Conservation (phyloP, 371 early-diverging fungal genomes). For the Apophysomyces sp. region DNA sequence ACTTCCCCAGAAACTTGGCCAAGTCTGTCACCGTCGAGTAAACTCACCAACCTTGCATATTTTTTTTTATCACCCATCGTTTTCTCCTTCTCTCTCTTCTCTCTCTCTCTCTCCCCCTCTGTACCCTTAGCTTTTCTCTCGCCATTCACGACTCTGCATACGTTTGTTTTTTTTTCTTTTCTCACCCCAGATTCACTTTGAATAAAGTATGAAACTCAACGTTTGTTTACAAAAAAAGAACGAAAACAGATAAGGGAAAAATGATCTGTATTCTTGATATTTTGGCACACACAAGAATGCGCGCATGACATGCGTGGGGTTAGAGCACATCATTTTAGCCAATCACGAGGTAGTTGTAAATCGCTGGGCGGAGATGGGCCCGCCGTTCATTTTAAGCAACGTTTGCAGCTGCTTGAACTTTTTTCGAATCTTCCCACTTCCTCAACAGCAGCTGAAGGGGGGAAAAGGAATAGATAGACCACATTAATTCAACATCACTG, state of each 20-base stretch:
- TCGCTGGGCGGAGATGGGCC: background rate
- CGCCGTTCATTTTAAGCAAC: background rate
- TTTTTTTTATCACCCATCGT: background rate
- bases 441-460: background rate
- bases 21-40: conserved; percentile 85
- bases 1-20: conserved; percentile 98
- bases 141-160: conserved; percentile 1
- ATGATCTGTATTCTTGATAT: background rate
- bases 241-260: background rate
- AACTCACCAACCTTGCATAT: conserved; percentile 8
- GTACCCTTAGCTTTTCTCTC: background rate
- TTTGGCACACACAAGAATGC: background rate
- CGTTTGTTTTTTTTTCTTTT: background rate
- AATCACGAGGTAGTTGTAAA: background rate
- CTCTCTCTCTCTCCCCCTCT: background rate
- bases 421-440: conserved; percentile 3
- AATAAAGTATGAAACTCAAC: background rate
- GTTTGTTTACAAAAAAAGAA: background rate
- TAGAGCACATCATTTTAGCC: background rate
- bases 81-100: background rate
- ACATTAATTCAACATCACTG: background rate
- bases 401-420: background rate
- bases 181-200: background rate
- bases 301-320: conserved; percentile 1
- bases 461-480: background rate